phyloP scores from a whole-genome alignment of 805 yeast genomes.

The Millerozyma acaciae region DNA sequence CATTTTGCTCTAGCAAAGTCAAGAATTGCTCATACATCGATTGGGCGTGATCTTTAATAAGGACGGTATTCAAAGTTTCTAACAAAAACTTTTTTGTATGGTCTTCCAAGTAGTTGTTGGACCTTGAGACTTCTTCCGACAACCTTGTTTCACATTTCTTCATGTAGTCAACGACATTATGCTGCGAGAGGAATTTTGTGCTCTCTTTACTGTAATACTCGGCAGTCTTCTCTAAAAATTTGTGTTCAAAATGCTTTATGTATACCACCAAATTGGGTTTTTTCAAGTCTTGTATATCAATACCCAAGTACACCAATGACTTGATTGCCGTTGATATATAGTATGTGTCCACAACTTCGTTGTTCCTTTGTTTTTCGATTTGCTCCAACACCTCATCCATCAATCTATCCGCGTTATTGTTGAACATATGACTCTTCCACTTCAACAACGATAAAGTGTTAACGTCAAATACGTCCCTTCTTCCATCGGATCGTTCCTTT shows the following conservation, averaged over 20 bases:
- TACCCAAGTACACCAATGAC: constrained; percentile 85
- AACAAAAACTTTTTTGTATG: constrained; percentile 77
- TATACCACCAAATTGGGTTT: constrained; percentile 81
- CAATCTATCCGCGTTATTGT: constrained; percentile 54
- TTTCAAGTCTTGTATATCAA: constrained; percentile 85
- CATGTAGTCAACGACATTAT: constrained; percentile 89
- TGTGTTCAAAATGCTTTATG: constrained; percentile 71
- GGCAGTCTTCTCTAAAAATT: constrained; percentile 67
- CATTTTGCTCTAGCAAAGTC: constrained; percentile 67
- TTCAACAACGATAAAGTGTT: constrained; percentile 80
- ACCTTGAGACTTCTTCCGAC: constrained; percentile 75
- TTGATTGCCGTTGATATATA: constrained; percentile 71
- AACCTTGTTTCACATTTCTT: constrained; percentile 79
- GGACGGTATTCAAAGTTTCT: constrained; percentile 67
- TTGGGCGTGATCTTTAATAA: constrained; percentile 75
- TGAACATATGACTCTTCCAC: constrained; percentile 85
- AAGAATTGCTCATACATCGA: constrained; percentile 75
- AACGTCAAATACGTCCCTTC: constrained; percentile 85
- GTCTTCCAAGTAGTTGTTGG: constrained; percentile 77
- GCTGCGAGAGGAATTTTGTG: constrained; percentile 56
- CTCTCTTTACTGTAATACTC: constrained; percentile 71
- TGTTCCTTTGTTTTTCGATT: constrained; percentile 74
- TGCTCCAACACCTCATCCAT: constrained; percentile 71
- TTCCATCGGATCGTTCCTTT: constrained; percentile 91
- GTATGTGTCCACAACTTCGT: constrained; percentile 64